phyloP scores from a whole-genome alignment of 1,284 basidiomycete species.

The Moniliella sp. region DNA sequence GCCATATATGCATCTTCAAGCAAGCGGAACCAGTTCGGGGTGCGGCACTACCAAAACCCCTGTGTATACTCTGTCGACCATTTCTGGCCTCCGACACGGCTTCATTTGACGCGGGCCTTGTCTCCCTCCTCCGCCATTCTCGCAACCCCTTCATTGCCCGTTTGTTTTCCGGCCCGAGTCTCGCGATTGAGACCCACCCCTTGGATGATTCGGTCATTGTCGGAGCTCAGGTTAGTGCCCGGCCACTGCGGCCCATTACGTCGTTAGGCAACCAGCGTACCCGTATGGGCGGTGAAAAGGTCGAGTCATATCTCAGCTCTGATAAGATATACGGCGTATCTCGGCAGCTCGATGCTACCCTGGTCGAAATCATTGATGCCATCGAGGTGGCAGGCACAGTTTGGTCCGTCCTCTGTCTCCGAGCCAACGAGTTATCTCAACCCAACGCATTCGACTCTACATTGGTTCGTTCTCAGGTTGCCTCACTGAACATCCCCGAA shows the following conservation, averaged over 20 bases:
- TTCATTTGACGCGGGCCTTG: conserved; percentile 60
- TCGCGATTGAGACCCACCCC: conserved; percentile 57
- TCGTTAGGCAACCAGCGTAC: conserved; percentile 3
- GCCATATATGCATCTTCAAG: conserved; percentile 1
- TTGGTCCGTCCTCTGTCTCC: conserved; percentile 62
- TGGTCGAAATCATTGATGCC: conserved; percentile 50
- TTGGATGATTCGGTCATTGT: conserved; percentile 62
- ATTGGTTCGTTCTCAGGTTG: conserved; percentile 57
- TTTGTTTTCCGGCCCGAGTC: conserved; percentile 58
- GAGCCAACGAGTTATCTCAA: conserved; percentile 67
- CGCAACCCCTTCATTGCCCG: conserved; percentile 56
- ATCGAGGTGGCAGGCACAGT: conserved; percentile 44
- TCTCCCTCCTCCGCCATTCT: conserved; percentile 55
- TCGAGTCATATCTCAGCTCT: conserved; percentile 38
- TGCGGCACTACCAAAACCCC: conserved; percentile 65
- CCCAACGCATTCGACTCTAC: conserved; percentile 72
- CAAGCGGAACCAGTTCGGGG: conserved; percentile 42
- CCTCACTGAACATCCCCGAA: conserved; percentile 53
- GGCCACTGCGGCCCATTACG: conserved; percentile 27
- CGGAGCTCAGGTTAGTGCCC: conserved; percentile 62
- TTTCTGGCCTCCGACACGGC: conserved; percentile 71
- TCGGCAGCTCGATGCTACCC: conserved; percentile 56
- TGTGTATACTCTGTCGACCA: conserved; percentile 48
- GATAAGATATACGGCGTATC: conserved; percentile 56
- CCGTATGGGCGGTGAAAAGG: no score